phyloP scores from a whole-genome alignment of 306 rosid genomes.

The Luffa aegyptiaca region DNA sequence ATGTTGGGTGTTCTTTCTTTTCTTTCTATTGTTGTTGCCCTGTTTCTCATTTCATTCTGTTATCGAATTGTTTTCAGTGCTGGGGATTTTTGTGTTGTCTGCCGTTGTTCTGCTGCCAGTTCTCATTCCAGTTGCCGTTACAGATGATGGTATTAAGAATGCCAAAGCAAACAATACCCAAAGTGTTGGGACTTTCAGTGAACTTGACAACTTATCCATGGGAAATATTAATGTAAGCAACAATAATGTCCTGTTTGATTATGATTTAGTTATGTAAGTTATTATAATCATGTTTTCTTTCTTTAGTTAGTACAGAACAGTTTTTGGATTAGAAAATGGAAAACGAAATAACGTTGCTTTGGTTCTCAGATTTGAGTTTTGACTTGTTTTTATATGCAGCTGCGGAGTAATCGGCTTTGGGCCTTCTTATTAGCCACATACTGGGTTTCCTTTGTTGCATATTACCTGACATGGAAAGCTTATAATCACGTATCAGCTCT shows the following conservation, averaged over 20 bases:
- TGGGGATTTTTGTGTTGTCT: constrained; percentile 53
- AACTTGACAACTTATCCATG: constrained; percentile 68
- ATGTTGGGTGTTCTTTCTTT: neutral
- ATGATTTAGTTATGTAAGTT: neutral
- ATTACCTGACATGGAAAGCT: constrained; percentile 70
- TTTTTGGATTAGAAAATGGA: neutral
- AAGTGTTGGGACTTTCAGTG: constrained; percentile 46
- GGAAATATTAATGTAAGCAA: constrained; percentile 46
- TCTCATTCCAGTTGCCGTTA: constrained; percentile 70
- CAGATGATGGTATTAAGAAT: constrained; percentile 25
- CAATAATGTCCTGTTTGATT: neutral
- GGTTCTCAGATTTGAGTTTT: constrained; percentile 5
- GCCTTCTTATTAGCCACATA: constrained; percentile 58
- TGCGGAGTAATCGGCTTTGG: constrained; percentile 58
- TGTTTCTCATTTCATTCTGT: neutral
- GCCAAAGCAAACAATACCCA: neutral
- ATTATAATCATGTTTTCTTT: neutral
- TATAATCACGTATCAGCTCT: constrained; percentile 53
- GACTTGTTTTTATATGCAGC: constrained; percentile 27
- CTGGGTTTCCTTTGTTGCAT: constrained; percentile 69
- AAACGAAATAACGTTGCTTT: neutral
- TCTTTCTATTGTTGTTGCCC: neutral
- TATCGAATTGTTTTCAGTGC: constrained; percentile 31
- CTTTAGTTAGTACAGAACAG: neutral
- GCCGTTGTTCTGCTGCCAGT: constrained; percentile 70